phyloP scores from a whole-genome alignment of 2,329 filamentous ascomycete species.

The Fonsecaea pugnacius region DNA sequence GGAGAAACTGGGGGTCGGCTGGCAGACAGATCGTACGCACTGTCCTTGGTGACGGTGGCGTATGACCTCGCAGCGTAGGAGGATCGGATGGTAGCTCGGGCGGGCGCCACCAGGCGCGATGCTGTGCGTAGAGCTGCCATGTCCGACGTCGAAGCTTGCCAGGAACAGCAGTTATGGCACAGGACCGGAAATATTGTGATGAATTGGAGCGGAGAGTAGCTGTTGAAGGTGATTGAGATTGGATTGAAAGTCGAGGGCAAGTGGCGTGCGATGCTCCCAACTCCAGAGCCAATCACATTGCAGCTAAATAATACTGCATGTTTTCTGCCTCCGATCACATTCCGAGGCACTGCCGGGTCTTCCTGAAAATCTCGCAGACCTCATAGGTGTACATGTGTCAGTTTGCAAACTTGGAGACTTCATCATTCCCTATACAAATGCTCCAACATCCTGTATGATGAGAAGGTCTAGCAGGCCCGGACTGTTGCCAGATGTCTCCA shows the following conservation, averaged over 20 bases:
- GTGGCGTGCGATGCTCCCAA: slow-evolving; percentile 25
- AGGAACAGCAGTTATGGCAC: slow-evolving; percentile 7
- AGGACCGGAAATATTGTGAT: background rate
- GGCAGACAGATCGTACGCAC: slow-evolving; percentile 40
- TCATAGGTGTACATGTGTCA: background rate
- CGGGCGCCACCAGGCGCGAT: slow-evolving; percentile 49
- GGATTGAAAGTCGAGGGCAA: slow-evolving; percentile 16
- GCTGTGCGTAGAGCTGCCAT: slow-evolving; percentile 57
- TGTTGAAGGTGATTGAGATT: slow-evolving; percentile 14
- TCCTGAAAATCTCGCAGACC: background rate
- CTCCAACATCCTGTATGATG: background rate
- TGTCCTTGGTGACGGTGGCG: slow-evolving; percentile 51
- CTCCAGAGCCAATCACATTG: slow-evolving; percentile 29
- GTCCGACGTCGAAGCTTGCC: slow-evolving; percentile 27
- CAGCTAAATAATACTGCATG: slow-evolving; percentile 28
- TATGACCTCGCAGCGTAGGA: slow-evolving; percentile 49
- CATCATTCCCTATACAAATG: no score
- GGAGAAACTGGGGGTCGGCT: slow-evolving; percentile 47
- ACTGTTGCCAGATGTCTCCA: background rate
- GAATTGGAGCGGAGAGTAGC: slow-evolving; percentile 18
- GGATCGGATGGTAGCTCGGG: slow-evolving; percentile 44
- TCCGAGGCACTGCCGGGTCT: slow-evolving; percentile 18
- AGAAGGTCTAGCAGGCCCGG: background rate
- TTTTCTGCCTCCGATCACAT: slow-evolving; percentile 23
- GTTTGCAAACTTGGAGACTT: background rate